Evolutionary conservation across 2,329 filamentous ascomycete genomes (phyloP).

Genomic region (Clonostachys sp.): DNA sequence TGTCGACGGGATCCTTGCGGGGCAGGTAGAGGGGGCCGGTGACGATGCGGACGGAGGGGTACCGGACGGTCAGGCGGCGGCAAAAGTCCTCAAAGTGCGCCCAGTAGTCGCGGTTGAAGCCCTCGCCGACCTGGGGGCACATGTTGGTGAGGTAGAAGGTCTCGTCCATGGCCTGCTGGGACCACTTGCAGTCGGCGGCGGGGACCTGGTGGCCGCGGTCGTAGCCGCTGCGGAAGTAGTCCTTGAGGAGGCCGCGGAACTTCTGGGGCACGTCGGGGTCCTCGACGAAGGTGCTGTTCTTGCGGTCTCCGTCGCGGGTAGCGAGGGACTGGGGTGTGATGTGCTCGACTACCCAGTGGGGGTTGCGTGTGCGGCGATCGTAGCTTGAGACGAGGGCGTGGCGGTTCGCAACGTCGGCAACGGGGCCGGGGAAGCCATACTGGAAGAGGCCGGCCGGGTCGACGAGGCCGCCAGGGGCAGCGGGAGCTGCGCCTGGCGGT

Average conservation of each 20-base stretch:
- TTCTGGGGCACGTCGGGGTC: constrained; percentile 74
- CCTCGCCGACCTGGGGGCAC: constrained; percentile 96
- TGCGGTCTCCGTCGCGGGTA: constrained; percentile 72
- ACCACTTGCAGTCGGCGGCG: constrained; percentile 94
- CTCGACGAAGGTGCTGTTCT: constrained; percentile 78
- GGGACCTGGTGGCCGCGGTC: constrained; percentile 97
- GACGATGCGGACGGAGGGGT: constrained; percentile 85
- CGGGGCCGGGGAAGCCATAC: constrained; percentile 88
- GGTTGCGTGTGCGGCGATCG: constrained; percentile 88
- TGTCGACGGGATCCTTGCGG: constrained; percentile 72
- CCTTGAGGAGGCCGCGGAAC: constrained; percentile 85
- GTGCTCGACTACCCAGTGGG: constrained; percentile 93
- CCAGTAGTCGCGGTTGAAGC: constrained; percentile 99
- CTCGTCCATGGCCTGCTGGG: constrained; percentile 87
- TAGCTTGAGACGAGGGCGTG: constrained; percentile 79
- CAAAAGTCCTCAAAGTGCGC: constrained; percentile 98
- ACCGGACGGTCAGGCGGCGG: constrained; percentile 71
- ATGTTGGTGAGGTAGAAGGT: constrained; percentile 95
- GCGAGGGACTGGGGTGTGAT: constrained; percentile 85
- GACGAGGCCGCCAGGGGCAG: constrained; percentile 41
- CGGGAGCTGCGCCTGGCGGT: constrained; percentile 19
- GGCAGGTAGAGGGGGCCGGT: constrained; percentile 94
- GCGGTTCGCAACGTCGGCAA: constrained; percentile 75
- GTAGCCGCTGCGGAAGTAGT: constrained; percentile 93
- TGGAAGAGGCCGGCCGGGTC: constrained; percentile 74